Percentiles rank a stretch among this genome's conserved stretches.
These are phyloP conservation scores for Globisporangium cystogenes DNA, from an alignment of 352 stramenopile genomes.

Conservation along the genomic window DNA sequence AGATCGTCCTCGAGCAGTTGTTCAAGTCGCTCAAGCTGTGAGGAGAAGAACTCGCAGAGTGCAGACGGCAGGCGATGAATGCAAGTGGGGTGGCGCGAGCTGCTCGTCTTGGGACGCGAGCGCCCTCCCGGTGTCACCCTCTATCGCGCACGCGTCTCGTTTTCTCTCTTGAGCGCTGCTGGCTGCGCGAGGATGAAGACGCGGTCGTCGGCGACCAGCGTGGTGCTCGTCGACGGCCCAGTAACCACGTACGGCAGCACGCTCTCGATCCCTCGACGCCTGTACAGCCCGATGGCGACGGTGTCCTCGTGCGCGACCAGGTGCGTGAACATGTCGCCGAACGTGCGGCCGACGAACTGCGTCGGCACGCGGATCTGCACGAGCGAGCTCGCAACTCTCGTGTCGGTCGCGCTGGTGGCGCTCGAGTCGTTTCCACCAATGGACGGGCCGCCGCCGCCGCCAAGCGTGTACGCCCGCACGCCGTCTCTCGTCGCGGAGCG, in stretches of 20 bases:
- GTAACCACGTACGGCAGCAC: slow-evolving; percentile 50
- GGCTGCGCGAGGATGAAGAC: slow-evolving; percentile 60
- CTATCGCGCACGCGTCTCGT: slow-evolving; percentile 2
- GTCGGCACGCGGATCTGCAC: slow-evolving; percentile 44
- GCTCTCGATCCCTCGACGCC: slow-evolving; percentile 25
- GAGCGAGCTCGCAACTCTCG: slow-evolving; percentile 36
- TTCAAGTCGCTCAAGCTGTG: slow-evolving; percentile 20
- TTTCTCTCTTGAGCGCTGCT: slow-evolving; percentile 16
- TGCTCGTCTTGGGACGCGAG: neutral
- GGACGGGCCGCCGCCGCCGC: no score
- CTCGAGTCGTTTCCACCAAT: neutral
- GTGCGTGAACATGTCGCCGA: slow-evolving; percentile 48
- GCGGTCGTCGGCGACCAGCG: slow-evolving; percentile 41
- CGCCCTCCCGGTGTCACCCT: no score
- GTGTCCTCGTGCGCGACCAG: slow-evolving; percentile 36
- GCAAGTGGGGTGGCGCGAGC: neutral
- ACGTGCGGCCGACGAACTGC: slow-evolving; percentile 34
- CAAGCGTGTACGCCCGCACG: neutral
- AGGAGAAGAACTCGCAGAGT: neutral
- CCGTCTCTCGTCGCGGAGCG: slow-evolving; percentile 9
- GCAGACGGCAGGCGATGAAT: no score
- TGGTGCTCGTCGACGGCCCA: slow-evolving; percentile 34
- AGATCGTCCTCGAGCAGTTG: slow-evolving; percentile 55
- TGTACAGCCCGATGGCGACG: slow-evolving; percentile 49
- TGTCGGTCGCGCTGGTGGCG: neutral